These are phyloP conservation scores for Encephalitozoon romaleae DNA, from an alignment of 371 early-diverging fungal genomes.

Conservation along the genomic window DNA sequence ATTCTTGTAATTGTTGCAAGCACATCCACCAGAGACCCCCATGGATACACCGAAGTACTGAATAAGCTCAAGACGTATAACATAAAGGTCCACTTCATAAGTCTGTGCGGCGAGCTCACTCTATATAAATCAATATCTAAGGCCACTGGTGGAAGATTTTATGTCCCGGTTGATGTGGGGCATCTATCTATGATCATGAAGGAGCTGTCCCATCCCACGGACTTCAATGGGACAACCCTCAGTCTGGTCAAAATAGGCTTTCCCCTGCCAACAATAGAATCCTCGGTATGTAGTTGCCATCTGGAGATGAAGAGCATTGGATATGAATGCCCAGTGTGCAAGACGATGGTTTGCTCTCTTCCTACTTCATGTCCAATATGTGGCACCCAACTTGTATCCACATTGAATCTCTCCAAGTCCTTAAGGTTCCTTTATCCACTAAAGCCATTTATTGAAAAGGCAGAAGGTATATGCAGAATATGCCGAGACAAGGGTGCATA, in stretches of 20 bases:
- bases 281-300: conserved; percentile 57
- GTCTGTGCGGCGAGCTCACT: conserved; percentile 54
- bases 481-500: conserved; percentile 1
- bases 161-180: conserved; percentile 38
- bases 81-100: conserved; percentile 52
- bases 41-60: conserved; percentile 10
- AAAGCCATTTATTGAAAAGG: conserved; percentile 8
- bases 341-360: conserved; percentile 52
- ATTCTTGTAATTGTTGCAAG: conserved; percentile 40
- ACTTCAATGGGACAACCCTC: conserved; percentile 17
- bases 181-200: conserved; percentile 43
- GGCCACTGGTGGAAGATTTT: conserved; percentile 48
- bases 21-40: conserved; percentile 18
- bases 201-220: conserved; percentile 35
- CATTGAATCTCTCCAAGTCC: conserved; percentile 50
- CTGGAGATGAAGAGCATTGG: conserved; percentile 31
- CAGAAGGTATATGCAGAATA: conserved; percentile 24
- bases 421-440: conserved; percentile 46
- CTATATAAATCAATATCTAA: conserved; percentile 46
- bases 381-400: conserved; percentile 40
- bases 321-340: conserved; percentile 56
- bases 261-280: conserved; percentile 37
- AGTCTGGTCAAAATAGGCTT: conserved; percentile 54
- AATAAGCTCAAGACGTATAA: conserved; percentile 23
- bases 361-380: conserved; percentile 57